These are phyloP conservation scores for Trichoderma sp. DNA, from an alignment of 2,329 filamentous ascomycete genomes.

Conservation along the genomic window DNA sequence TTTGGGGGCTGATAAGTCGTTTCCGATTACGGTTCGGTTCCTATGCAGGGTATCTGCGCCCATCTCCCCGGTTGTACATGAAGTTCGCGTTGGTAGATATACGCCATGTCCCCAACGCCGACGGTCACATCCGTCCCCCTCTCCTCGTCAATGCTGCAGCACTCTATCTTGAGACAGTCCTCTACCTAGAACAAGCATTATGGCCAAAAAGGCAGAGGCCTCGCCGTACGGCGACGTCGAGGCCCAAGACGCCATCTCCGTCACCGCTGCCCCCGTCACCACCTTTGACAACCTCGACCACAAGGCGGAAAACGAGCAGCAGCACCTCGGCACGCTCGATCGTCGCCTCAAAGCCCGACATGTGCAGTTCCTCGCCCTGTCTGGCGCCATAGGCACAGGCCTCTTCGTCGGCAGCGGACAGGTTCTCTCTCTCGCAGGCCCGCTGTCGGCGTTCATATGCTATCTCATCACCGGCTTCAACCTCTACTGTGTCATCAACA, in stretches of 20 bases:
- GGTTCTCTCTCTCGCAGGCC: constrained; percentile 47
- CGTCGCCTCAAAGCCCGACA: constrained; percentile 46
- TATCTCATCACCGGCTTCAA: constrained; percentile 51
- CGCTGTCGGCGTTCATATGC: constrained; percentile 46
- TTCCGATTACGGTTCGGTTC: background rate
- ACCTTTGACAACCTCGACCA: constrained; percentile 12
- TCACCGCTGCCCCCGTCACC: constrained; percentile 11
- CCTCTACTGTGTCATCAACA: constrained; percentile 52
- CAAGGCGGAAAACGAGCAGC: constrained; percentile 32
- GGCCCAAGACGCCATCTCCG: constrained; percentile 22
- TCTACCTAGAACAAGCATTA: background rate
- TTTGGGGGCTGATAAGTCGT: background rate
- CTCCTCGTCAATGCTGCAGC: too few species aligned
- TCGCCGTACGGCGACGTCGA: constrained; percentile 19
- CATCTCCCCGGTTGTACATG: background rate
- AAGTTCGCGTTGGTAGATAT: background rate
- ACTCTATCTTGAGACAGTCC: background rate
- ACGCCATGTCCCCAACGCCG: background rate
- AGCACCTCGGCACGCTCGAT: constrained; percentile 42
- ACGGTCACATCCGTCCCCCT: background rate
- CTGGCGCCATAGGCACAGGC: constrained; percentile 48
- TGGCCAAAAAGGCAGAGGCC: constrained; percentile 18
- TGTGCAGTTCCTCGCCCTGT: constrained; percentile 48
- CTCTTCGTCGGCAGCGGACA: constrained; percentile 50
- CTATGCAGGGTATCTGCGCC: background rate